These are phyloP conservation scores for Desmodesmus armatus DNA, from an alignment of 139 green algal genomes.

Conservation along the genomic window DNA sequence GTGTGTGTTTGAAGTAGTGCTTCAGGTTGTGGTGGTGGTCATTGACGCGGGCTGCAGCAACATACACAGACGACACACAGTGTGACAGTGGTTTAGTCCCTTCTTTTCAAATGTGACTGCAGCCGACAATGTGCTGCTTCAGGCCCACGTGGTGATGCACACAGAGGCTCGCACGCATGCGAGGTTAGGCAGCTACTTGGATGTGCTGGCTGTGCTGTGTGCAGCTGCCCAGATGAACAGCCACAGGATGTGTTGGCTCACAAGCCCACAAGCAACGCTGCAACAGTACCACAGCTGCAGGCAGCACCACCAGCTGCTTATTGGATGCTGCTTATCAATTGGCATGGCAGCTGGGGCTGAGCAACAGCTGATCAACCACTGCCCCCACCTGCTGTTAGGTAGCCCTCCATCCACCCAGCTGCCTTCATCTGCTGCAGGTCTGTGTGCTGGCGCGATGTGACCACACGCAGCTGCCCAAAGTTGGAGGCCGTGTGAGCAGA, in stretches of 20 bases:
- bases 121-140: not conserved
- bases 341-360: not conserved
- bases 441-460: not conserved
- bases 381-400: slow-evolving; percentile 58
- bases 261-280: too few relatives aligned
- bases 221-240: too few relatives aligned
- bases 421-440: slow-evolving; percentile 50
- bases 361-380: not conserved
- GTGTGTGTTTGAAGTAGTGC: slow-evolving; percentile 59
- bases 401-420: slow-evolving; percentile 76
- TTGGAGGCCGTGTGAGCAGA: slow-evolving; percentile 57
- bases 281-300: not conserved
- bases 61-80: too few relatives aligned
- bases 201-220: too few relatives aligned
- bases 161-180: too few relatives aligned
- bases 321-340: not conserved
- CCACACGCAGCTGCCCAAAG: slow-evolving; percentile 71
- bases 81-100: too few relatives aligned
- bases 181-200: too few relatives aligned
- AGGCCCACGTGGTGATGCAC: too few relatives aligned
- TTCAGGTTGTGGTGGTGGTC: slow-evolving; percentile 72
- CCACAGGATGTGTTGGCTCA: too few relatives aligned
- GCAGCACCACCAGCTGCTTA: not conserved
- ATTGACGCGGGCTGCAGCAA: slow-evolving; percentile 59
- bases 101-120: not conserved